Evolutionary conservation across 2,329 filamentous ascomycete species (phyloP).

Genomic region (Exophiala sideris): DNA sequence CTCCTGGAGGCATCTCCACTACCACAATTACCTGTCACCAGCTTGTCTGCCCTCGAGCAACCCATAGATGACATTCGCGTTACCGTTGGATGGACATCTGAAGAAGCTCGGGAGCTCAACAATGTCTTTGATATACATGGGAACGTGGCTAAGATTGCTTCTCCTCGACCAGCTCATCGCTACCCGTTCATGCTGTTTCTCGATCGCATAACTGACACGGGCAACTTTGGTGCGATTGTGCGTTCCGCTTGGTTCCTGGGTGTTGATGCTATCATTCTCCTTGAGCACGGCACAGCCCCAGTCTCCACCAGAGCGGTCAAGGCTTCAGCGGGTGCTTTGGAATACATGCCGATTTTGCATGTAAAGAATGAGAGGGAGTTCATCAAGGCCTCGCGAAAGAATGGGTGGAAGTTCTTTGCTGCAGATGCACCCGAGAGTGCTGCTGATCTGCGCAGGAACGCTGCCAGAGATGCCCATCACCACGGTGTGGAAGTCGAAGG

Average conservation of each 20-base stretch:
- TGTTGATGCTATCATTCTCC: conserved; percentile 75
- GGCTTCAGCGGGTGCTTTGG: conserved; percentile 81
- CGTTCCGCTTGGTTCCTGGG: conserved; percentile 89
- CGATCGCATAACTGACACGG: conserved; percentile 66
- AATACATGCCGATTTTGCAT: conserved; percentile 71
- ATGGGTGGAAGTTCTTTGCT: conserved; percentile 81
- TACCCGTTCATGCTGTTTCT: conserved; percentile 45
- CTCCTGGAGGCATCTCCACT: conserved; percentile 83
- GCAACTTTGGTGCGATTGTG: conserved; percentile 85
- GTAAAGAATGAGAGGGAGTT: conserved; percentile 67
- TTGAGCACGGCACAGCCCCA: conserved; percentile 68
- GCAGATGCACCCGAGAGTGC: conserved; percentile 54
- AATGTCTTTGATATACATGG: conserved; percentile 44
- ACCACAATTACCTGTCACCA: conserved; percentile 64
- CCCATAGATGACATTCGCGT: conserved; percentile 56
- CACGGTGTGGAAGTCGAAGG: conserved; percentile 10
- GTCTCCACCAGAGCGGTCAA: conserved; percentile 78
- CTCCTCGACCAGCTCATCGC: conserved; percentile 19
- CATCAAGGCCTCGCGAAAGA: conserved; percentile 61
- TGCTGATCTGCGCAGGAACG: background rate
- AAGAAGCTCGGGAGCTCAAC: conserved; percentile 72
- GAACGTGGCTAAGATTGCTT: conserved; percentile 10
- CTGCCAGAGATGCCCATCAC: background rate
- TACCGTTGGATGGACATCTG: conserved; percentile 63
- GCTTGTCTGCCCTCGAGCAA: conserved; percentile 52